A percentile compares a stretch with the other conserved stretches of the same genome.
Evolutionary conservation across 768 basidiomycete genomes (phyloP).

Genomic region (Termitomyces sp.): DNA sequence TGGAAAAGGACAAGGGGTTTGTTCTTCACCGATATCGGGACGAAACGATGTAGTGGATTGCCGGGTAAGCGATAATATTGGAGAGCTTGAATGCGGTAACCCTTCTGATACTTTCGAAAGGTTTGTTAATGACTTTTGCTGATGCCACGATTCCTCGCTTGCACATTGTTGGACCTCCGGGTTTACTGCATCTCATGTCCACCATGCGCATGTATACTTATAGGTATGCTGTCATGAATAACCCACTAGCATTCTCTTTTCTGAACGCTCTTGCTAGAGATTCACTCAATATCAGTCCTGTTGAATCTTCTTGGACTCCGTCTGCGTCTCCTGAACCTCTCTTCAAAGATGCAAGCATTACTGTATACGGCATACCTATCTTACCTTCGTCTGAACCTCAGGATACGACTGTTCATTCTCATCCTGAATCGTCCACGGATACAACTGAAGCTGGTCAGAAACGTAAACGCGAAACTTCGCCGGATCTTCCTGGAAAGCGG

Average conservation of each 20-base stretch:
- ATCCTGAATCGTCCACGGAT: neutral
- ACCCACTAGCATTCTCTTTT: slow-evolving; percentile 7
- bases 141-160: slow-evolving; percentile 63
- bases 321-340: slow-evolving; percentile 37
- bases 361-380: slow-evolving; percentile 61
- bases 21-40: slow-evolving; percentile 68
- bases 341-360: slow-evolving; percentile 62
- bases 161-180: slow-evolving; percentile 69
- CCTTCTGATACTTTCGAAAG: slow-evolving; percentile 31
- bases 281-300: slow-evolving; percentile 44
- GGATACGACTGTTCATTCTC: neutral
- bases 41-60: slow-evolving; percentile 67
- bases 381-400: slow-evolving; percentile 17
- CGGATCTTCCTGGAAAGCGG: slow-evolving; percentile 37
- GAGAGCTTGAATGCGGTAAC: slow-evolving; percentile 1
- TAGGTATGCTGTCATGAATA: slow-evolving; percentile 47
- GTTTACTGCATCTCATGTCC: slow-evolving; percentile 68
- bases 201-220: slow-evolving; percentile 66
- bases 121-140: slow-evolving; percentile 76
- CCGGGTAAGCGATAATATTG: slow-evolving; percentile 47
- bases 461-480: slow-evolving; percentile 44
- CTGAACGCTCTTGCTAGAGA: slow-evolving; percentile 35
- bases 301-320: slow-evolving; percentile 38
- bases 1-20: slow-evolving; percentile 68
- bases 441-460: slow-evolving; percentile 30